phyloP scores from a whole-genome alignment of 2,329 filamentous ascomycete species.

The Sarocladiaceae sp. region DNA sequence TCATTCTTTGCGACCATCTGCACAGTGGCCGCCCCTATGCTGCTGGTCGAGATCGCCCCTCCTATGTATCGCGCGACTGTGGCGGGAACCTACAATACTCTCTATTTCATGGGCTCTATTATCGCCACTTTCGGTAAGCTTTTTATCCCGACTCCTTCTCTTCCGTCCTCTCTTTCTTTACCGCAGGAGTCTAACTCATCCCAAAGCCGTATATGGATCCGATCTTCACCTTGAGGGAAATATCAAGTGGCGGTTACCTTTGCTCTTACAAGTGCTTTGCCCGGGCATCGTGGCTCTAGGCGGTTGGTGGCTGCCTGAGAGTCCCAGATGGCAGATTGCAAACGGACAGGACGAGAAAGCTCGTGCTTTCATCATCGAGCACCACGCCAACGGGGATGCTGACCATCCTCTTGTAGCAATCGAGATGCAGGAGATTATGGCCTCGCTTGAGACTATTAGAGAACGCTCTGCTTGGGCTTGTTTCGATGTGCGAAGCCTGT shows the following conservation, averaged over 20 bases:
- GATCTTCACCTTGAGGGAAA: constrained; percentile 13
- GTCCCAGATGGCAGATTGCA: constrained; percentile 52
- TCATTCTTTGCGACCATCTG: constrained; percentile 1
- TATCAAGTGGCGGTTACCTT: constrained; percentile 15
- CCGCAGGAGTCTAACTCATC: background rate
- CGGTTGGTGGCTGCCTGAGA: constrained; percentile 51
- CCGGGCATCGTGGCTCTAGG: constrained; percentile 13
- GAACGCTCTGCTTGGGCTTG: constrained; percentile 27
- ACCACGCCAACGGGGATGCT: constrained; percentile 48
- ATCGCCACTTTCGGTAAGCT: constrained; percentile 11
- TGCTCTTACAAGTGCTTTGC: constrained; percentile 15
- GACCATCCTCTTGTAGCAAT: constrained; percentile 37
- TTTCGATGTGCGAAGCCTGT: constrained; percentile 28
- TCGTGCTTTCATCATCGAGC: constrained; percentile 44
- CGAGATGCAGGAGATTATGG: constrained; percentile 31
- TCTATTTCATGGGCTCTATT: constrained; percentile 9
- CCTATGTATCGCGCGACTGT: background rate
- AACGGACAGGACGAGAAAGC: constrained; percentile 36
- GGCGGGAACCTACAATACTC: background rate
- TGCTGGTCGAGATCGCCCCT: background rate
- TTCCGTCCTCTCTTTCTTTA: no score
- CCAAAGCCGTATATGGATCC: constrained; percentile 13
- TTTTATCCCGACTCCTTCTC: no score
- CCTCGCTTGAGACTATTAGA: constrained; percentile 22
- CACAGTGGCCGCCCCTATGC: background rate